Evolutionary conservation across 345 rosid genomes (phyloP).

Genomic region (Gossypium ekmanianum): DNA sequence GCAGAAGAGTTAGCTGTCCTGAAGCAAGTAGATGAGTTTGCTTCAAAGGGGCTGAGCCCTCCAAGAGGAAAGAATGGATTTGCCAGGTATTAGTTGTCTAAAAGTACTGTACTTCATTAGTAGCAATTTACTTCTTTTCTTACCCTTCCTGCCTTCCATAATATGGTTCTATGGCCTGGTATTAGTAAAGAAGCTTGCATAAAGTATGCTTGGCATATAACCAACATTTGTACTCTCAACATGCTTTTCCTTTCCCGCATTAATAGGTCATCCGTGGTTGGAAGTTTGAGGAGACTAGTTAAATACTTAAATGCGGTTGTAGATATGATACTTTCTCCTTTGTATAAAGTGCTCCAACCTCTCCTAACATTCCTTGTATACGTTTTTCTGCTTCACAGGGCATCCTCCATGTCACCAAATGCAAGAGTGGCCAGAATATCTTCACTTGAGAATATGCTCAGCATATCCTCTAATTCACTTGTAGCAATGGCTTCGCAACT

Average conservation of each 20-base stretch:
- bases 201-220: neutral
- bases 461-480: conserved; percentile 87
- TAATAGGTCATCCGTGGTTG: neutral
- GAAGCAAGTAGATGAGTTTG: conserved; percentile 85
- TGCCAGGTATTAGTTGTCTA: conserved; percentile 51
- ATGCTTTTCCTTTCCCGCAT: neutral
- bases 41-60: conserved; percentile 85
- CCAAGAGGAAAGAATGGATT: conserved; percentile 82
- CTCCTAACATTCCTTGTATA: conserved; percentile 3
- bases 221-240: neutral
- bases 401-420: conserved; percentile 90
- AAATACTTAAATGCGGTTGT: neutral
- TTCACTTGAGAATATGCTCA: conserved; percentile 88
- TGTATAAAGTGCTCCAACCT: neutral
- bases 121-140: neutral
- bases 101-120: neutral
- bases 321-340: neutral
- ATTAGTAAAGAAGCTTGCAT: neutral
- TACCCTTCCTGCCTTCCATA: neutral
- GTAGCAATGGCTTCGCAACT: conserved; percentile 99
- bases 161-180: neutral
- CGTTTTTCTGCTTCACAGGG: conserved; percentile 45
- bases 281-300: neutral
- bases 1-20: conserved; percentile 88
- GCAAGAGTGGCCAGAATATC: conserved; percentile 88